Conservation (phyloP, 2,329 filamentous ascomycete genomes). For the Cordyceps cateniannulata region DNA sequence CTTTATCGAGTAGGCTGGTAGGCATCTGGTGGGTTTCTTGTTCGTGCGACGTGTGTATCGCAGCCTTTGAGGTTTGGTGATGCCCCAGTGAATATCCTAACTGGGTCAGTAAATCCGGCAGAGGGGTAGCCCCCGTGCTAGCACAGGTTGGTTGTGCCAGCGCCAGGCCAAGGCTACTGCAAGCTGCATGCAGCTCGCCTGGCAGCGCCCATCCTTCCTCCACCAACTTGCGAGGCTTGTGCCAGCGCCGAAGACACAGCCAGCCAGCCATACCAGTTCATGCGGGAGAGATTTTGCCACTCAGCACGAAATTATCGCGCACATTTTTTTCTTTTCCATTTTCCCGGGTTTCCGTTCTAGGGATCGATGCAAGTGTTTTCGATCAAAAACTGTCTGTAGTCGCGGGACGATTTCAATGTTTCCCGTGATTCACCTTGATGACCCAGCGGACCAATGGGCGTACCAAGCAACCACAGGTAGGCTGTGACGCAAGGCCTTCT, state of each 20-base stretch:
- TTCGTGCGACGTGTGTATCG: not conserved
- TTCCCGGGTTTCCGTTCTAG: not conserved
- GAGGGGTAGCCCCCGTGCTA: not conserved
- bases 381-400: not conserved
- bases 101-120: too few species aligned
- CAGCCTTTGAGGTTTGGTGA: not conserved
- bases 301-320: slow-evolving; percentile 3
- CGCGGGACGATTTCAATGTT: not conserved
- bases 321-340: not conserved
- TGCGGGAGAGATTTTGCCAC: slow-evolving; percentile 11
- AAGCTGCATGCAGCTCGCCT: not conserved
- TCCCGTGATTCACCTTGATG: not conserved
- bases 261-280: slow-evolving; percentile 7
- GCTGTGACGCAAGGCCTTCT: slow-evolving; percentile 3
- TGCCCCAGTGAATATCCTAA: not conserved
- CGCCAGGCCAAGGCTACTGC: not conserved
- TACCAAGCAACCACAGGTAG: not conserved
- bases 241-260: not conserved
- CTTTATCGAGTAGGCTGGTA: not conserved
- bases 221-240: not conserved
- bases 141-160: not conserved
- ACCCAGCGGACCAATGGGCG: not conserved
- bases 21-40: not conserved
- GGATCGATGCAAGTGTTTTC: not conserved
- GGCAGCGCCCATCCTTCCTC: not conserved